These are phyloP conservation scores for Candida vaughaniae DNA, from an alignment of 805 yeast genomes.

Conservation along the genomic window DNA sequence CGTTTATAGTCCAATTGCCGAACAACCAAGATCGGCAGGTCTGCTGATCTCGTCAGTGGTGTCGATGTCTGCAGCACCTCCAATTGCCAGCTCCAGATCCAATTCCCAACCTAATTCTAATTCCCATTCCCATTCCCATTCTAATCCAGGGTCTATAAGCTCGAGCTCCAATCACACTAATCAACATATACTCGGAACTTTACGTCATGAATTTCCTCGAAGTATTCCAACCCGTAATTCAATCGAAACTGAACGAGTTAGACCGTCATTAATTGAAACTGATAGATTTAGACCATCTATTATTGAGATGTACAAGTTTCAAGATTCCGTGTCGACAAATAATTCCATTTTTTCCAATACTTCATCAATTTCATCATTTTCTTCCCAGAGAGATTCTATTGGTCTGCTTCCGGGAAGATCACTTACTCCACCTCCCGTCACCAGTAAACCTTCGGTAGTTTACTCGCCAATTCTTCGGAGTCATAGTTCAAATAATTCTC, in stretches of 20 bases:
- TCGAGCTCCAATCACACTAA: neutral
- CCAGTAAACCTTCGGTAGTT: neutral
- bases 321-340: slow-evolving; percentile 17
- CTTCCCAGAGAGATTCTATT: slow-evolving; percentile 20
- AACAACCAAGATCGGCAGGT: neutral
- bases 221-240: slow-evolving; percentile 13
- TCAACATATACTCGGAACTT: no score
- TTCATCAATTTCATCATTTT: slow-evolving; percentile 32
- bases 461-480: slow-evolving; percentile 11
- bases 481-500: slow-evolving; percentile 24
- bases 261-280: slow-evolving; percentile 1
- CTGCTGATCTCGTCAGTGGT: neutral
- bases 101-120: neutral
- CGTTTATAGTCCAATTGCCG: neutral
- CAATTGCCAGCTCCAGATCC: no score
- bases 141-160: neutral
- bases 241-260: neutral
- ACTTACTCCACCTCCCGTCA: slow-evolving; percentile 11
- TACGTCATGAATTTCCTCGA: slow-evolving; percentile 13
- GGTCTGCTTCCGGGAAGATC: slow-evolving; percentile 4
- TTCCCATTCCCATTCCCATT: neutral
- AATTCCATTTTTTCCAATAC: slow-evolving; percentile 37
- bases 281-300: slow-evolving; percentile 37
- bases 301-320: slow-evolving; percentile 24
- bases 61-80: neutral